Percentiles rank a stretch among this genome's conserved stretches.
Conservation (phyloP, 441 rosid genomes). For the Manihot esculenta region DNA sequence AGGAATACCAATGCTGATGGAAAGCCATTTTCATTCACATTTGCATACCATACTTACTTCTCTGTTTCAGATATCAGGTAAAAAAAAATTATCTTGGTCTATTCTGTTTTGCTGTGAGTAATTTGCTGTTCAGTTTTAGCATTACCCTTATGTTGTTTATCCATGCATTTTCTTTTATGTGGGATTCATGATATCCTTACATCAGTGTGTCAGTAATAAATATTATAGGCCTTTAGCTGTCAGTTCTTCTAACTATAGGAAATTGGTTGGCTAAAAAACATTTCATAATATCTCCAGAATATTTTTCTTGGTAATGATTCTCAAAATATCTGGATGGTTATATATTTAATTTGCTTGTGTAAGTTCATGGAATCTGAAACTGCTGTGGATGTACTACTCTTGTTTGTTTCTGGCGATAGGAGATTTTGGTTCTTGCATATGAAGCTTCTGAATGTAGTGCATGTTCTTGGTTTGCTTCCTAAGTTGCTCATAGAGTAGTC, state of each 20-base stretch:
- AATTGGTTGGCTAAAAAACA: neutral
- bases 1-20: slow-evolving; percentile 80
- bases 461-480: neutral
- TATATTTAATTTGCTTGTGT: neutral
- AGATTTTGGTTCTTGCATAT: neutral
- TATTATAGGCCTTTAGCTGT: neutral
- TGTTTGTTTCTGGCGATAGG: neutral
- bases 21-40: slow-evolving; percentile 83
- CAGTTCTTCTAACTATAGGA: neutral
- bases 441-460: neutral
- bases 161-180: neutral
- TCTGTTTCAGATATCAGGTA: slow-evolving; percentile 90
- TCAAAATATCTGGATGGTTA: neutral
- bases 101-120: slow-evolving; percentile 2
- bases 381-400: neutral
- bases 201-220: neutral
- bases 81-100: slow-evolving; percentile 11
- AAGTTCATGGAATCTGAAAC: neutral
- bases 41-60: slow-evolving; percentile 91
- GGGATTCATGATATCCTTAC: neutral
- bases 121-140: neutral
- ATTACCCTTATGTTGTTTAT: neutral
- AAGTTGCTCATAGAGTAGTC: neutral
- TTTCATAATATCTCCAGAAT: neutral
- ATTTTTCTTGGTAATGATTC: neutral